Evolutionary conservation across 2,329 filamentous ascomycete species (phyloP).

Genomic region (Dothideomycetidae sp.): DNA sequence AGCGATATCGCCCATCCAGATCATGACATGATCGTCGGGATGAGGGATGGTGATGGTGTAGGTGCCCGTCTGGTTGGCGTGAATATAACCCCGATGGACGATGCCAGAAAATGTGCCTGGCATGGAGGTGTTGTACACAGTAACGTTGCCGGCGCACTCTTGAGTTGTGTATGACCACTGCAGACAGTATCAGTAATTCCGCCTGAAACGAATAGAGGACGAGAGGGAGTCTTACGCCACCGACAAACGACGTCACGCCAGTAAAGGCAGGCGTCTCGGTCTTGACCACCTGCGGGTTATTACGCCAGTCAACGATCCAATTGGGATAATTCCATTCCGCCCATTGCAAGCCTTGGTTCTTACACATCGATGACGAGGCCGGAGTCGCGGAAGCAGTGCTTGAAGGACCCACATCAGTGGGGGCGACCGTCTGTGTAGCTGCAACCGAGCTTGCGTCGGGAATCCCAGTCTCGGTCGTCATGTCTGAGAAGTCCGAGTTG

Average conservation of each 20-base stretch:
- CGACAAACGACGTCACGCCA: background rate
- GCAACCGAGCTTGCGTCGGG: no score
- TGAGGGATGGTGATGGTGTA: constrained; percentile 15
- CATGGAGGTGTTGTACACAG: background rate
- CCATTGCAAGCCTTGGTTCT: background rate
- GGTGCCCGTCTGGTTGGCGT: constrained; percentile 10
- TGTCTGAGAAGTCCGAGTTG: no score
- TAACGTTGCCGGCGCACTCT: background rate
- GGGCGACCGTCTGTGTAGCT: no score
- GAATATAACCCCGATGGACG: background rate
- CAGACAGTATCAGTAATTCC: no score
- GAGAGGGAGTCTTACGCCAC: no score
- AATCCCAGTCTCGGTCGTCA: no score
- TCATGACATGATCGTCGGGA: constrained; percentile 15
- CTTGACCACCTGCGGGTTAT: background rate
- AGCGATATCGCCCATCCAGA: constrained; percentile 15
- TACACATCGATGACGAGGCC: no score
- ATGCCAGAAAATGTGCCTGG: background rate
- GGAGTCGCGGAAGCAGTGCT: no score
- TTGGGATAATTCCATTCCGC: background rate
- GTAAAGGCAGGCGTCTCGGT: background rate
- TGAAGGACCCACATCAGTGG: no score
- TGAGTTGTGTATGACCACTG: background rate
- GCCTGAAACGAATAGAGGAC: no score
- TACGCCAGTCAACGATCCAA: background rate